These are phyloP conservation scores for Tilletia horrida DNA, from an alignment of 1,284 basidiomycete genomes.

Conservation along the genomic window DNA sequence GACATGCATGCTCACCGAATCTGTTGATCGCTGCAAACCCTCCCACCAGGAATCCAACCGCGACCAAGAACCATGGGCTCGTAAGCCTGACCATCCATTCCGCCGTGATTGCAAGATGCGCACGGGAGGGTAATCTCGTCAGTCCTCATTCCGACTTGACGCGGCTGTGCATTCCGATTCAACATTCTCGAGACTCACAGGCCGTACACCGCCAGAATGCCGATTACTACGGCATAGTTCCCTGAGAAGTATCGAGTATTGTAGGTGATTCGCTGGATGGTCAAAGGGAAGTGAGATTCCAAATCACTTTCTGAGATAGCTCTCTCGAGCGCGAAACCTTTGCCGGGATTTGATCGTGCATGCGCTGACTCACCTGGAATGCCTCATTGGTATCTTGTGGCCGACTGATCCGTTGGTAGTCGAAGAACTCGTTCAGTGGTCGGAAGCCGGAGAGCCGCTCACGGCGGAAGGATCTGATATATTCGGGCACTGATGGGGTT, in stretches of 20 bases:
- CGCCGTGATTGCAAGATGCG: no score
- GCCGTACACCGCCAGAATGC: constrained; percentile 79
- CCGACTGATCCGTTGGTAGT: constrained; percentile 78
- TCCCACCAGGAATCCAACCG: constrained; percentile 81
- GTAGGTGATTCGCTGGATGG: constrained; percentile 72
- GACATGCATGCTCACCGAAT: constrained; percentile 66
- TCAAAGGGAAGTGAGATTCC: not conserved
- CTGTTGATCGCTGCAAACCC: constrained; percentile 86
- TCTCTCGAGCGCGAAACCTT: no score
- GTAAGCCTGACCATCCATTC: constrained; percentile 59
- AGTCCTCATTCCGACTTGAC: not conserved
- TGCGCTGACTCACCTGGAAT: constrained; percentile 48
- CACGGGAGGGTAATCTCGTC: not conserved
- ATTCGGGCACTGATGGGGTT: constrained; percentile 36
- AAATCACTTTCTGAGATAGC: not conserved
- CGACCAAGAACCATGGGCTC: constrained; percentile 74
- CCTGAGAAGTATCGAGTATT: constrained; percentile 65
- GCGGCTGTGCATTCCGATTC: not conserved
- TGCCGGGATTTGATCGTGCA: no score
- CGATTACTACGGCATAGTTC: constrained; percentile 83
- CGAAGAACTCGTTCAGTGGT: constrained; percentile 67
- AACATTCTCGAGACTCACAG: constrained; percentile 62
- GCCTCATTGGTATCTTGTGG: constrained; percentile 64
- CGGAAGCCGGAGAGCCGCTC: constrained; percentile 77
- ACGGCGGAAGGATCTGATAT: constrained; percentile 60